These are phyloP conservation scores for Kregervanrija fluxuum DNA, from an alignment of 805 yeast species.

Conservation along the genomic window DNA sequence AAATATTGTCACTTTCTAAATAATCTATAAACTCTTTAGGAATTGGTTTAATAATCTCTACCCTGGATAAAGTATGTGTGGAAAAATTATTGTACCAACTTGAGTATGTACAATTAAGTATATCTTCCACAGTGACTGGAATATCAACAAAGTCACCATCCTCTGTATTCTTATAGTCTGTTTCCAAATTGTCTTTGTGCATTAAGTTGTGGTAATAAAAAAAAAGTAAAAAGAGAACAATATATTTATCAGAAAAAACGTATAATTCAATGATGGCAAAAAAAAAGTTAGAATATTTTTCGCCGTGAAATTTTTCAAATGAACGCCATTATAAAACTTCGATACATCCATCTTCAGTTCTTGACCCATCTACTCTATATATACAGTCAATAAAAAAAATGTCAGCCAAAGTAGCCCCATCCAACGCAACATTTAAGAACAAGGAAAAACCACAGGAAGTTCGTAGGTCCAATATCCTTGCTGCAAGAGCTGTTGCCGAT, in stretches of 20 bases:
- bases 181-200: too few relatives aligned
- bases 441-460: conserved; percentile 95
- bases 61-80: conserved; percentile 37
- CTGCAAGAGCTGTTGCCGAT: conserved; percentile 92
- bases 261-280: too few relatives aligned
- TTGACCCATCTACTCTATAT: too few relatives aligned
- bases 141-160: conserved; percentile 20
- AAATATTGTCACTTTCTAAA: conserved; percentile 60
- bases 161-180: neutral
- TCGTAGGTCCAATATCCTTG: conserved; percentile 78
- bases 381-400: neutral
- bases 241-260: too few relatives aligned
- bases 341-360: too few relatives aligned
- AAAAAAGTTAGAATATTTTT: too few relatives aligned
- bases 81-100: conserved; percentile 52
- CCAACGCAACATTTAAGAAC: conserved; percentile 82
- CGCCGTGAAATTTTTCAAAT: too few relatives aligned
- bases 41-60: conserved; percentile 47
- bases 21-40: conserved; percentile 55
- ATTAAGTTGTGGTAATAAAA: too few relatives aligned
- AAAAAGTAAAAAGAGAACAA: too few relatives aligned
- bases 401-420: conserved; percentile 10
- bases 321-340: too few relatives aligned
- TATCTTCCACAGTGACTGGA: conserved; percentile 30
- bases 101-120: conserved; percentile 47